Conservation (phyloP, 2,329 filamentous ascomycete genomes). For the Myotisia sp. region DNA sequence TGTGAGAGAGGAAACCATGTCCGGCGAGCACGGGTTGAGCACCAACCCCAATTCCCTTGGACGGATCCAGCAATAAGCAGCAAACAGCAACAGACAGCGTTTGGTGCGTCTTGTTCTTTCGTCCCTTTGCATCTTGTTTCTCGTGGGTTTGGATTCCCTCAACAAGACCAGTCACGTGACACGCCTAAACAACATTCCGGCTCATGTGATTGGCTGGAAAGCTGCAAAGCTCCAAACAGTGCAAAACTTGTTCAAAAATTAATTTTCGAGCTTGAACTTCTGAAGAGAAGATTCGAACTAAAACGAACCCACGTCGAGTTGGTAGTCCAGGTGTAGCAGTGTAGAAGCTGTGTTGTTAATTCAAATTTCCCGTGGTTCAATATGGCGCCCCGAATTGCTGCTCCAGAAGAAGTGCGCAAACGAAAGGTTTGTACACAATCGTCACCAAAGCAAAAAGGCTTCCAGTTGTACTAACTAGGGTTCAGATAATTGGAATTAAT, state of each 20-base stretch:
- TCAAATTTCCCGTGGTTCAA: too few relatives aligned
- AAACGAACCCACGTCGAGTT: too few relatives aligned
- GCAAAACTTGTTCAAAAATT: slow-evolving; percentile 10
- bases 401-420: slow-evolving; percentile 30
- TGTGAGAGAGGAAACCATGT: slow-evolving; percentile 48
- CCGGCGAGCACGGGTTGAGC: slow-evolving; percentile 13
- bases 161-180: slow-evolving; percentile 1
- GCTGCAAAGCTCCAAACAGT: slow-evolving; percentile 12
- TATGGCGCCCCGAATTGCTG: slow-evolving; percentile 32
- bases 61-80: slow-evolving; percentile 3
- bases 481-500: slow-evolving; percentile 70
- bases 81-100: slow-evolving; percentile 1
- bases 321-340: too few relatives aligned
- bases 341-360: too few relatives aligned
- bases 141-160: too few relatives aligned
- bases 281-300: too few relatives aligned
- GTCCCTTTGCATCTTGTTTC: background rate
- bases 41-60: slow-evolving; percentile 4
- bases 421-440: slow-evolving; percentile 24
- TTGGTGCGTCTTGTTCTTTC: slow-evolving; percentile 1
- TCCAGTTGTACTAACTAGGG: slow-evolving; percentile 2
- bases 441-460: slow-evolving; percentile 7
- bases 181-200: slow-evolving; percentile 1
- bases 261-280: too few relatives aligned
- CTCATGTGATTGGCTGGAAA: slow-evolving; percentile 4